Conservation (phyloP, 2,329 filamentous ascomycete genomes). For the Phaeomoniella chlamydospora region DNA sequence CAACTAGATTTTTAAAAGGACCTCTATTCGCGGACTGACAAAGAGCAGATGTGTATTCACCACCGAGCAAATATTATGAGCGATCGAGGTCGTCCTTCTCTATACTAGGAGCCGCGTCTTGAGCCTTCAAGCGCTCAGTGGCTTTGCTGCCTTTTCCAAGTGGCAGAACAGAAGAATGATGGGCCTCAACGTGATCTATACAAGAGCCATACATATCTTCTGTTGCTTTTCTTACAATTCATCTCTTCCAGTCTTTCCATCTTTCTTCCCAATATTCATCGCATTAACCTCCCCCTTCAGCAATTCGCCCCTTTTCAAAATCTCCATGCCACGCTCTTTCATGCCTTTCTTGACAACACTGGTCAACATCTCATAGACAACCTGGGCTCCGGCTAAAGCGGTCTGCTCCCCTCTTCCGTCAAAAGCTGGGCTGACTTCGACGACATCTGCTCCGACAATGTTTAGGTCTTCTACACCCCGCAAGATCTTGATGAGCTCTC, state of each 20-base stretch:
- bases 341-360: constrained; percentile 32
- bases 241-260: background rate
- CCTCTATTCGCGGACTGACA: too few relatives aligned
- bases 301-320: background rate
- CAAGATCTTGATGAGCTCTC: constrained; percentile 73
- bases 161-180: too few relatives aligned
- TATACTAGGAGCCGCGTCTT: too few relatives aligned
- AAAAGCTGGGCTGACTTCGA: constrained; percentile 78
- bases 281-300: background rate
- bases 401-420: constrained; percentile 70
- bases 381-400: constrained; percentile 67
- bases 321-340: constrained; percentile 13
- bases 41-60: too few relatives aligned
- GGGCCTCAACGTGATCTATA: too few relatives aligned
- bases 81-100: too few relatives aligned
- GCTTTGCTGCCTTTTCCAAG: too few relatives aligned
- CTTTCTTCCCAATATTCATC: background rate
- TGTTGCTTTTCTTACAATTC: too few relatives aligned
- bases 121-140: too few relatives aligned
- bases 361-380: constrained; percentile 74
- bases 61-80: too few relatives aligned
- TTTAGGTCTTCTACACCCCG: constrained; percentile 71
- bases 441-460: constrained; percentile 76
- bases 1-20: too few relatives aligned
- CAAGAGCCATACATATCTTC: too few relatives aligned